phyloP scores from a whole-genome alignment of 345 rosid species.

The Pelargonium nanum region DNA sequence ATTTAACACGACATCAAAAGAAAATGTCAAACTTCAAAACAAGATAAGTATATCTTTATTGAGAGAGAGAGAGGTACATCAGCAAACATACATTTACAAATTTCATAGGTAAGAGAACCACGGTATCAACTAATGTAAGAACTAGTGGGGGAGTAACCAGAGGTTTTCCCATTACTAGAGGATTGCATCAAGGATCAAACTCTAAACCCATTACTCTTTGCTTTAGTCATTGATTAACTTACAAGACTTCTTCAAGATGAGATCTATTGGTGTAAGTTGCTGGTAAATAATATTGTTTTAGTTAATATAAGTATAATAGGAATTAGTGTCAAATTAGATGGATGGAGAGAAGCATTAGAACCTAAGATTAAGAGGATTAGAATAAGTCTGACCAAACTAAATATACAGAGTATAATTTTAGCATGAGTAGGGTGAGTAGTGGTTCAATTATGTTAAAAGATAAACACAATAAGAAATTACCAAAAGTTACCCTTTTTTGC shows the following conservation, averaged over 20 bases:
- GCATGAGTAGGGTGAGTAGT: not conserved
- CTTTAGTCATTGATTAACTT: not conserved
- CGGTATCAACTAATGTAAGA: not conserved
- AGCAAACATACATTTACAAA: not conserved
- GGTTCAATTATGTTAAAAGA: not conserved
- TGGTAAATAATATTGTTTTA: too few species aligned
- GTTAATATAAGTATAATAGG: not conserved
- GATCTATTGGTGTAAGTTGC: not conserved
- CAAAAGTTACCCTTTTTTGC: too few species aligned
- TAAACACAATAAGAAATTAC: too few species aligned
- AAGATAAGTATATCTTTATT: not conserved
- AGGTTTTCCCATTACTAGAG: not conserved
- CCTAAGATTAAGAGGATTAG: too few species aligned
- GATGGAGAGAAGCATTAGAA: not conserved
- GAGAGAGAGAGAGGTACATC: not conserved
- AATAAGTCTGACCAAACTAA: not conserved
- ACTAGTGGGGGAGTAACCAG: not conserved
- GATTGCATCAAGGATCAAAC: not conserved
- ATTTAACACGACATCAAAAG: not conserved
- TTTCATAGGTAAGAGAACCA: too few species aligned
- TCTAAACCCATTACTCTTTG: not conserved
- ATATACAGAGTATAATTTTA: not conserved
- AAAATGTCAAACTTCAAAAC: not conserved
- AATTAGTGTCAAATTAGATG: not conserved
- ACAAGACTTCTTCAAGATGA: not conserved